Percentiles rank a stretch among this genome's conserved stretches.
These are phyloP conservation scores for Alternaria triticimaculans DNA, from an alignment of 2,329 filamentous ascomycete species.

Conservation along the genomic window DNA sequence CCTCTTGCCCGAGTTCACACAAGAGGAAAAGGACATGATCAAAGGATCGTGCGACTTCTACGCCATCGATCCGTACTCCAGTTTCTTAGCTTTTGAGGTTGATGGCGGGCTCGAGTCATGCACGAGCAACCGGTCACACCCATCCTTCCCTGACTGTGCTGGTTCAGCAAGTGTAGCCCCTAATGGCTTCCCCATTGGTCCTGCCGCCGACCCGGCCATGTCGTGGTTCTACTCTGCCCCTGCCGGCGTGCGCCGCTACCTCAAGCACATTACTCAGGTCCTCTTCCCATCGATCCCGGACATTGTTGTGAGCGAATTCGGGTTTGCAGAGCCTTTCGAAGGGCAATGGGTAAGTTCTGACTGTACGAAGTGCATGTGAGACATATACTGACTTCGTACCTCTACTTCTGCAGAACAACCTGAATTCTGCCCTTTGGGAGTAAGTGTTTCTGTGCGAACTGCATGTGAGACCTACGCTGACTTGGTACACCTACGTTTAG, in stretches of 20 bases:
- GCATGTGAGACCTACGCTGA: no score
- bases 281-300: conserved; percentile 53
- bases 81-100: conserved; percentile 41
- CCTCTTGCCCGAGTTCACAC: conserved; percentile 47
- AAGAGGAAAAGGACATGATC: conserved; percentile 50
- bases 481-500: conserved; percentile 27
- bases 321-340: conserved; percentile 53
- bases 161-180: conserved; percentile 41
- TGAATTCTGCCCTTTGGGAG: conserved; percentile 42
- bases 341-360: conserved; percentile 24
- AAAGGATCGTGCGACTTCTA: conserved; percentile 55
- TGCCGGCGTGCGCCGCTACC: conserved; percentile 48
- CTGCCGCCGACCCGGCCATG: conserved; percentile 51
- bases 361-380: not conserved
- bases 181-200: conserved; percentile 55
- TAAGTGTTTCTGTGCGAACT: no score
- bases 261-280: conserved; percentile 52
- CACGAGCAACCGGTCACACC: conserved; percentile 48
- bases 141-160: conserved; percentile 53
- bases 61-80: conserved; percentile 49
- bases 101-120: conserved; percentile 49
- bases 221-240: conserved; percentile 53
- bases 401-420: not conserved
- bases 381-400: not conserved
- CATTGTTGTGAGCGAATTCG: conserved; percentile 53